Conservation (phyloP, 805 yeast genomes). For the Suhomyces kilbournensis region DNA sequence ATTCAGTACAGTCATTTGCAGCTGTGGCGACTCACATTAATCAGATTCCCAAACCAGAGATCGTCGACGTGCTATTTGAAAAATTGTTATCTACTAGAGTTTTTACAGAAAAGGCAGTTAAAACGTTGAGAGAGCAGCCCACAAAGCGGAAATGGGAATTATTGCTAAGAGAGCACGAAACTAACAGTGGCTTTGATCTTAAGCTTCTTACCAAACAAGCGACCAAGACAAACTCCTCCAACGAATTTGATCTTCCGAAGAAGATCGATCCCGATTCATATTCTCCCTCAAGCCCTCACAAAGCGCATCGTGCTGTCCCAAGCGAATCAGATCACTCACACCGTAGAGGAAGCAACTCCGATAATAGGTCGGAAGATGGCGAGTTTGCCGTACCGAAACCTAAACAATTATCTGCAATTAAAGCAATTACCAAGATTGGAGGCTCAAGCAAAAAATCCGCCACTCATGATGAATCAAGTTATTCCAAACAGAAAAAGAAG, state of each 20-base stretch:
- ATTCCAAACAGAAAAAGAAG: slow-evolving; percentile 9
- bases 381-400: slow-evolving; percentile 1
- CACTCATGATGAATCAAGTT: slow-evolving; percentile 3
- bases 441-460: slow-evolving; percentile 2
- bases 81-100: slow-evolving; percentile 35
- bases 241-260: not conserved
- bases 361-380: not conserved
- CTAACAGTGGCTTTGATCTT: slow-evolving; percentile 36
- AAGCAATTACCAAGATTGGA: slow-evolving; percentile 11
- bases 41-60: slow-evolving; percentile 32
- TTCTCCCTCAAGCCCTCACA: not conserved
- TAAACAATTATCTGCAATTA: slow-evolving; percentile 8
- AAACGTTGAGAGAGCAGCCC: slow-evolving; percentile 29
- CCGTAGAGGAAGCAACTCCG: not conserved
- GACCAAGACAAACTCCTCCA: not conserved
- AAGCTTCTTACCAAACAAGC: slow-evolving; percentile 17
- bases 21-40: slow-evolving; percentile 29
- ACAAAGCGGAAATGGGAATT: slow-evolving; percentile 43
- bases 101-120: slow-evolving; percentile 34
- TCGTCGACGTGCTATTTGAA: slow-evolving; percentile 41
- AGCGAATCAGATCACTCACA: not conserved
- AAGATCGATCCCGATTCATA: not conserved
- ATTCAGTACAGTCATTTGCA: slow-evolving; percentile 34
- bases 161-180: slow-evolving; percentile 38
- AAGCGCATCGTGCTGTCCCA: not conserved